Conservation (phyloP, 345 rosid species). For the Lagerstroemia speciosa region DNA sequence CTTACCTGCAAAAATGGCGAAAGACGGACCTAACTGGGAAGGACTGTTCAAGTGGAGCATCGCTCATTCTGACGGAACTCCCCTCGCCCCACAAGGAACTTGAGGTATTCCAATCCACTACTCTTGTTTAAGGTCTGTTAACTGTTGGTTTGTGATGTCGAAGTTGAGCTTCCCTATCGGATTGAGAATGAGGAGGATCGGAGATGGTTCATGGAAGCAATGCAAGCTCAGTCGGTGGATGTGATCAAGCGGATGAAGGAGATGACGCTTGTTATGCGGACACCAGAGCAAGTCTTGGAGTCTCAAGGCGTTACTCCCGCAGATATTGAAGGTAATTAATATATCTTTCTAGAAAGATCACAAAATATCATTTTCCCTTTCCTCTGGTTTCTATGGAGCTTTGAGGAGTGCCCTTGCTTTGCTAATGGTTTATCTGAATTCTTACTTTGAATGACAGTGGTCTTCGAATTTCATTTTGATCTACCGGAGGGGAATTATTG, state of each 20-base stretch:
- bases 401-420: neutral
- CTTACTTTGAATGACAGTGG: neutral
- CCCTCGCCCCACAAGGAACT: constrained; percentile 35
- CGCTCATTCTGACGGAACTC: constrained; percentile 75
- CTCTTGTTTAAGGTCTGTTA: neutral
- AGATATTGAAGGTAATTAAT: constrained; percentile 59
- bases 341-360: neutral
- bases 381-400: neutral
- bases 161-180: neutral
- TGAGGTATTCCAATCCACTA: constrained; percentile 35
- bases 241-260: constrained; percentile 79
- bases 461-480: neutral
- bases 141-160: neutral
- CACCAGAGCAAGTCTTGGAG: constrained; percentile 57
- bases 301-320: constrained; percentile 61
- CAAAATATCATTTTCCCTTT: neutral
- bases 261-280: constrained; percentile 71
- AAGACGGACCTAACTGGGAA: constrained; percentile 82
- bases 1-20: constrained; percentile 37
- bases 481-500: neutral
- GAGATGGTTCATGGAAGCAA: constrained; percentile 92
- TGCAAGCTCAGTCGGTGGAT: constrained; percentile 72
- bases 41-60: constrained; percentile 94
- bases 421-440: neutral
- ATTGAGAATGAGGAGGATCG: constrained; percentile 67